Conservation (phyloP, 1,284 basidiomycete genomes). For the Ustilago crameri region DNA sequence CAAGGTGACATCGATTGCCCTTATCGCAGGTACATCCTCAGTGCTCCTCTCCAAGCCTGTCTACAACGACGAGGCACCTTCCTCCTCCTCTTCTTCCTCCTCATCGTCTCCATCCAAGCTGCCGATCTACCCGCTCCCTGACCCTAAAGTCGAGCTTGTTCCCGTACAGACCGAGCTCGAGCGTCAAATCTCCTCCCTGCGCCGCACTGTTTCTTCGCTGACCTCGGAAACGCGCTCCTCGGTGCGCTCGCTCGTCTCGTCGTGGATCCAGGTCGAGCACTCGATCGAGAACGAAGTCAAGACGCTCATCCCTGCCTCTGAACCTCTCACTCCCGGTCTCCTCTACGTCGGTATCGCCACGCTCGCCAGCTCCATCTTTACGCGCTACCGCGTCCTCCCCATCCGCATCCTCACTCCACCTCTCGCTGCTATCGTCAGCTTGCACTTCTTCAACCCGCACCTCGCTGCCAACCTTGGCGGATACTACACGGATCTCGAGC, state of each 20-base stretch:
- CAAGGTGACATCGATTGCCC: slow-evolving; percentile 24
- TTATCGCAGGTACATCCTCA: slow-evolving; percentile 29
- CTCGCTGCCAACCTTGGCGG: slow-evolving; percentile 54
- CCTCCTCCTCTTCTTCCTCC: too few species aligned
- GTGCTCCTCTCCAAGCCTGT: slow-evolving; percentile 24
- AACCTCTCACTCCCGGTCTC: slow-evolving; percentile 82
- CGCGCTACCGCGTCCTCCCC: slow-evolving; percentile 75
- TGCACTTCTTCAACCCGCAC: slow-evolving; percentile 66
- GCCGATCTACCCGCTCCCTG: slow-evolving; percentile 55
- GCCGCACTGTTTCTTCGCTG: slow-evolving; percentile 38
- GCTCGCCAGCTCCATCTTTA: slow-evolving; percentile 84
- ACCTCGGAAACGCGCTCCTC: slow-evolving; percentile 34
- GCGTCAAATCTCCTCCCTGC: slow-evolving; percentile 54
- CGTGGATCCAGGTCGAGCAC: slow-evolving; percentile 62
- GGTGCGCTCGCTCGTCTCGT: slow-evolving; percentile 42
- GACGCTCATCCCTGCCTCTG: slow-evolving; percentile 79
- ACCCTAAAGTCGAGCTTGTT: slow-evolving; percentile 43
- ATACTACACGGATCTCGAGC: slow-evolving; percentile 59
- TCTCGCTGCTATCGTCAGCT: slow-evolving; percentile 51
- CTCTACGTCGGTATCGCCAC: slow-evolving; percentile 80
- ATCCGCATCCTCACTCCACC: slow-evolving; percentile 66
- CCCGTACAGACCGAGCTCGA: slow-evolving; percentile 61
- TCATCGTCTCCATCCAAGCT: slow-evolving; percentile 23
- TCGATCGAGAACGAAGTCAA: slow-evolving; percentile 75
- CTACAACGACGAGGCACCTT: slow-evolving; percentile 41